These are phyloP conservation scores for Rhododendron mucronatum DNA, from an alignment of 148 eudicot genomes.

Conservation along the genomic window DNA sequence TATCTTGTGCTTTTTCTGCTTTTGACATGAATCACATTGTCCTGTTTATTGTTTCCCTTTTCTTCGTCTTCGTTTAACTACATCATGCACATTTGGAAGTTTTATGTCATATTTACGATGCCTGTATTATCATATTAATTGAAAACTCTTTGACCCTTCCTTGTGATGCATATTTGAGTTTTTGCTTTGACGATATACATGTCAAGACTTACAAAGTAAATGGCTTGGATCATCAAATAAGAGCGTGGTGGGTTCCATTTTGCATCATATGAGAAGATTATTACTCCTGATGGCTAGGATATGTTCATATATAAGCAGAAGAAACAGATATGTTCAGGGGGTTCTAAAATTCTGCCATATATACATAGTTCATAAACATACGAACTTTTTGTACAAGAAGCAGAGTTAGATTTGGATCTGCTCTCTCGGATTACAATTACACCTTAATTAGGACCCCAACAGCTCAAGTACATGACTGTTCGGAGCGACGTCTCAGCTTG, in stretches of 20 bases:
- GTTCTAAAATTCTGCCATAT: neutral
- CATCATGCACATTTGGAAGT: neutral
- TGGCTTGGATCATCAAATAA: neutral
- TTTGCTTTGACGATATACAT: neutral
- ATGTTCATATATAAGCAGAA: neutral
- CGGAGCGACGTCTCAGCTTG: conserved; percentile 9
- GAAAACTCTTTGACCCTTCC: neutral
- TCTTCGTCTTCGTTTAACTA: neutral
- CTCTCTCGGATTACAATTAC: neutral
- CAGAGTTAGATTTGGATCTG: neutral
- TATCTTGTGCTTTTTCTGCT: neutral
- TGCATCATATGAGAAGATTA: neutral
- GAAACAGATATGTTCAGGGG: neutral
- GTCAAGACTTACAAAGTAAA: neutral
- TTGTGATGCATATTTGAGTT: neutral
- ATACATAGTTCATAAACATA: neutral
- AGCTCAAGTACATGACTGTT: conserved; percentile 11
- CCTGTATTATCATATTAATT: neutral
- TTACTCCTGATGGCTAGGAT: neutral
- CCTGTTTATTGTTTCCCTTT: neutral
- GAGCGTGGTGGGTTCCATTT: neutral
- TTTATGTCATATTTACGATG: neutral
- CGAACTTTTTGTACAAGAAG: neutral
- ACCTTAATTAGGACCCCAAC: conserved; percentile 12
- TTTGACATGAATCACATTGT: neutral